Percentiles rank a stretch among this genome's conserved stretches.
Conservation (phyloP, 2,329 filamentous ascomycete genomes). For the Arthroderma sp. region DNA sequence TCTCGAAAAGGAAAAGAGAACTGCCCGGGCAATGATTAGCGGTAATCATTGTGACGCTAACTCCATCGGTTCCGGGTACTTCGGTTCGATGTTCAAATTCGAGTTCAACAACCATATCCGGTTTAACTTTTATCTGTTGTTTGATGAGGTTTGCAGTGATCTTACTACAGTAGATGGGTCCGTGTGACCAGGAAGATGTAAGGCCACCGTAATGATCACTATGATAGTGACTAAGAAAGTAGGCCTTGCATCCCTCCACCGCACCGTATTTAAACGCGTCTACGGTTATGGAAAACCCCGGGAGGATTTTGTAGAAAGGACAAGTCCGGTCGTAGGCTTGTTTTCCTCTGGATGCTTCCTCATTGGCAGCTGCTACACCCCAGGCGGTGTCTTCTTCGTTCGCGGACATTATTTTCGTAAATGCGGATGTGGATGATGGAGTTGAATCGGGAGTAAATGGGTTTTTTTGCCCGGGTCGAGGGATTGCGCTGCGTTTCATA, state of each 20-base stretch:
- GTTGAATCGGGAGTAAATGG: conserved; percentile 50
- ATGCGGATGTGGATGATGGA: conserved; percentile 53
- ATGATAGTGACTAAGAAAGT: conserved; percentile 96
- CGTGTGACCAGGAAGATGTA: conserved; percentile 77
- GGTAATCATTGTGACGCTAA: conserved; percentile 82
- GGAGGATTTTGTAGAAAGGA: conserved; percentile 97
- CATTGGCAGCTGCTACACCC: conserved; percentile 71
- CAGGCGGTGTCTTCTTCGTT: conserved; percentile 86
- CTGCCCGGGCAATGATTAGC: conserved; percentile 96
- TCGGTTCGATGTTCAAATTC: conserved; percentile 73
- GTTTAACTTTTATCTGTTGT: conserved; percentile 72
- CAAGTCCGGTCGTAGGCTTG: conserved; percentile 81
- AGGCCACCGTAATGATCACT: conserved; percentile 94
- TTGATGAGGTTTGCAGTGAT: conserved; percentile 83
- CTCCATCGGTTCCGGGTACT: conserved; percentile 69
- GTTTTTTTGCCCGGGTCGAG: conserved; percentile 68
- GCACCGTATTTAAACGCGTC: conserved; percentile 94
- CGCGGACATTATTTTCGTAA: conserved; percentile 82
- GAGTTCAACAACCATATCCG: conserved; percentile 71
- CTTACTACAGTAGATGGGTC: conserved; percentile 90
- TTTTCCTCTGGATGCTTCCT: conserved; percentile 66
- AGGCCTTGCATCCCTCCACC: conserved; percentile 81
- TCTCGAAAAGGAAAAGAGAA: conserved; percentile 86
- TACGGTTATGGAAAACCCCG: conserved; percentile 81
- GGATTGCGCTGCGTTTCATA: conserved; percentile 56